Evolutionary conservation across 75 land plant genomes (phyloP).

Genomic region (Pinus taeda): DNA sequence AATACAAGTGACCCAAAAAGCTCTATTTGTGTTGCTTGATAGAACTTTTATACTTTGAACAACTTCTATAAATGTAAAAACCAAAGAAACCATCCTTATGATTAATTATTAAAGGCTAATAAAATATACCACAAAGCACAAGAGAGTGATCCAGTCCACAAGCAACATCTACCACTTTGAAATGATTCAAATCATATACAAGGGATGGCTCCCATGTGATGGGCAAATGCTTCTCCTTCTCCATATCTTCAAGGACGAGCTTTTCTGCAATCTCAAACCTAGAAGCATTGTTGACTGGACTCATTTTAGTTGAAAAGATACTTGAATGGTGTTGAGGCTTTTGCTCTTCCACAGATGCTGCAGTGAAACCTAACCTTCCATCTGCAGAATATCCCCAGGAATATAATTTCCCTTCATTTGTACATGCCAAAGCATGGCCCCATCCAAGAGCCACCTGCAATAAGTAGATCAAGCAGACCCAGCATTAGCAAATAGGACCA

Average conservation of each 20-base stretch:
- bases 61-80: not conserved
- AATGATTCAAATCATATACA: conserved; percentile 29
- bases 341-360: conserved; percentile 1
- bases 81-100: not conserved
- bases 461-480: not conserved
- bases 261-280: conserved; percentile 45
- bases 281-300: conserved; percentile 4
- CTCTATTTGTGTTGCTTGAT: not conserved
- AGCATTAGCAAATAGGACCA: not conserved
- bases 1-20: not conserved
- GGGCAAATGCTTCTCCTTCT: conserved; percentile 66
- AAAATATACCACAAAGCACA: conserved; percentile 60
- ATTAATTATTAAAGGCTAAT: not conserved
- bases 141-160: conserved; percentile 97
- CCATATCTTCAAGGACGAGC: conserved; percentile 46
- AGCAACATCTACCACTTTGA: conserved; percentile 54
- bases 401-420: conserved; percentile 73
- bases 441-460: conserved; percentile 87
- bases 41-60: not conserved
- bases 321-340: not conserved
- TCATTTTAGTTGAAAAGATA: not conserved
- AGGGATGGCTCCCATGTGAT: conserved; percentile 72
- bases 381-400: conserved; percentile 90
- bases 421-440: conserved; percentile 92
- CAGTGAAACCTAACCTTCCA: conserved; percentile 72